Evolutionary conservation across 495 filamentous ascomycete species (phyloP), one percentile per base, ranked within the genome.

Genomic region (Podospora appendiculata): DNA sequence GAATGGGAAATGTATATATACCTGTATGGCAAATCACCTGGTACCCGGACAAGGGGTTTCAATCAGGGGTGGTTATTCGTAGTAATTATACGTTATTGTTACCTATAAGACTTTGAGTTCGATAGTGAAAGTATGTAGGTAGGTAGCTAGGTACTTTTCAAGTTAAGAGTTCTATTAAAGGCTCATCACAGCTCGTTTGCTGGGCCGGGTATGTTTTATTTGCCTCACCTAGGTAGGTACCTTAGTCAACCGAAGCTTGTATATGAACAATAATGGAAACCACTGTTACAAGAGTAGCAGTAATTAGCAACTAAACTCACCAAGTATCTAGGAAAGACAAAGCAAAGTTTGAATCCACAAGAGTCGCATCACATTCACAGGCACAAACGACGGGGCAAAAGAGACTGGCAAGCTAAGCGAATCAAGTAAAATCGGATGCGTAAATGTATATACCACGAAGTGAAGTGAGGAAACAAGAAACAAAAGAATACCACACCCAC

Each of bases 361-460:
- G 1, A 38, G 7, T 6, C 34, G 34, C n/a, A n/a, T n/a, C n/a
- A n/a, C n/a, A 36, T 36, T 38, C 36, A 38, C 36, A 38, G 36
- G 13, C 10, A 3, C 9, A 38, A 38, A 3, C 10, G 36, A 38
- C 36, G 6, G 16, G 41, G 17, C 17, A 45, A 19, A 18, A 10
- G 19, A 18, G 11, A 47, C 3, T n/a, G 2, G 25, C 5, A 25
- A 25, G 5, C 2, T 34, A 19, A 48, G 12, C 19, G n/a, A 36
- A 48, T 16, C 3, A 51, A 41, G 32, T 46, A 50, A 25, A 25
- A 25, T 25, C 2, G 25, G 12, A 50, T 59, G 49, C 50, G 46
- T 53, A 16, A 56, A 59, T 53, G 47, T 59, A 56, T 59, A 45
- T 59, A 56, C 35, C 51, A 14, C 16, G 35, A 51, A 60, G 35